Evolutionary conservation across 2,329 filamentous ascomycete species (phyloP).

Genomic region (Orbilia ellipsospora): DNA sequence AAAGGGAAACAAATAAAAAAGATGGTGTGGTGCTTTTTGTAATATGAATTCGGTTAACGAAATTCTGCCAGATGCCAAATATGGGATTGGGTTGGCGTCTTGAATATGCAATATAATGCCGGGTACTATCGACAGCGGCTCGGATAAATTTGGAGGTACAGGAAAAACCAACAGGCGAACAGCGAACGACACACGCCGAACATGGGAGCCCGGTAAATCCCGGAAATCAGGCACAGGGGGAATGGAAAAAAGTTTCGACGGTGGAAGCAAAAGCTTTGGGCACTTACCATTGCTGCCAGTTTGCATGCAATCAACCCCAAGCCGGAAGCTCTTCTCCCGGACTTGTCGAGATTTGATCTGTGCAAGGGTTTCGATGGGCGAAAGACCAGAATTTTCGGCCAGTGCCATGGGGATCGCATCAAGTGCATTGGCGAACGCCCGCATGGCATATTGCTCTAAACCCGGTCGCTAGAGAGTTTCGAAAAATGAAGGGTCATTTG

Average conservation of each 20-base stretch:
- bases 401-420: slow-evolving; percentile 94
- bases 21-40: slow-evolving; percentile 45
- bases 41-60: slow-evolving; percentile 38
- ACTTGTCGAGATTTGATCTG: slow-evolving; percentile 96
- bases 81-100: slow-evolving; percentile 30
- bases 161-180: slow-evolving; percentile 54
- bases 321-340: slow-evolving; percentile 79
- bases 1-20: slow-evolving; percentile 16
- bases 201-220: slow-evolving; percentile 29
- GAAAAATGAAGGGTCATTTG: slow-evolving; percentile 55
- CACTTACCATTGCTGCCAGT: slow-evolving; percentile 82
- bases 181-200: slow-evolving; percentile 38
- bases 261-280: slow-evolving; percentile 14
- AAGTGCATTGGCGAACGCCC: slow-evolving; percentile 93
- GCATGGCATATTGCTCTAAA: slow-evolving; percentile 99
- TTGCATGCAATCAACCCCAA: slow-evolving; percentile 98
- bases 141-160: slow-evolving; percentile 49
- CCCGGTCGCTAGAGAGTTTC: slow-evolving; percentile 75
- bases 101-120: slow-evolving; percentile 50
- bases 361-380: slow-evolving; percentile 93
- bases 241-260: slow-evolving; percentile 26
- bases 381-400: slow-evolving; percentile 95
- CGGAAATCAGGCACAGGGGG: slow-evolving; percentile 48
- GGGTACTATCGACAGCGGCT: slow-evolving; percentile 51
- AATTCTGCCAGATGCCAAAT: slow-evolving; percentile 16